Conservation (phyloP, 495 filamentous ascomycete genomes). For the Cercophora sp. region DNA sequence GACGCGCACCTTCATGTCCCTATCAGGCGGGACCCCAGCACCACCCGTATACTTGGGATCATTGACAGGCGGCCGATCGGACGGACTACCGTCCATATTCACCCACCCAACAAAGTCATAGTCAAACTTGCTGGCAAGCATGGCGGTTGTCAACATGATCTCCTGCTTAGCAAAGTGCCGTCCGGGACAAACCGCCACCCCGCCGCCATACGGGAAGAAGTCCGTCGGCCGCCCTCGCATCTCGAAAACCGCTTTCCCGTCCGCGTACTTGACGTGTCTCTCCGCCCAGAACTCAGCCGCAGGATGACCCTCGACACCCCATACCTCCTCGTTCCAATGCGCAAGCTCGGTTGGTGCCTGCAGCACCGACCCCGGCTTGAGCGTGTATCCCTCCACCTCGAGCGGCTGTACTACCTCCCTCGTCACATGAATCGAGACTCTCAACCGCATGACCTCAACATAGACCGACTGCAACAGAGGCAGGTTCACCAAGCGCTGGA, state of each 20-base stretch:
- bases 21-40: conserved; percentile 29
- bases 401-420: conserved; percentile 19
- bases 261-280: conserved; percentile 15
- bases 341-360: conserved; percentile 22
- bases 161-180: conserved; percentile 48
- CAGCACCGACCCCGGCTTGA: conserved; percentile 24
- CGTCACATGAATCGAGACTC: conserved; percentile 26
- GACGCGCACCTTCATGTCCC: conserved; percentile 28
- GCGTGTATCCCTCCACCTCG: conserved; percentile 17
- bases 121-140: conserved; percentile 51
- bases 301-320: conserved; percentile 27
- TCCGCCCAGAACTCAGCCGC: conserved; percentile 35
- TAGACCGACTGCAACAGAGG: conserved; percentile 39
- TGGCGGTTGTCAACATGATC: conserved; percentile 45
- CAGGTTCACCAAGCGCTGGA: conserved; percentile 23
- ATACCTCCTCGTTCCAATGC: conserved; percentile 26
- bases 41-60: conserved; percentile 17
- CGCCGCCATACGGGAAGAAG: conserved; percentile 38
- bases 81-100: conserved; percentile 18
- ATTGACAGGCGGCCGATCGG: conserved; percentile 19
- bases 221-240: conserved; percentile 15
- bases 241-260: conserved; percentile 10
- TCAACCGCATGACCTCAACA: conserved; percentile 35
- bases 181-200: conserved; percentile 43
- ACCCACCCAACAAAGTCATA: conserved; percentile 39